phyloP scores from a whole-genome alignment of 345 rosid species.

The Triadica sebifera region DNA sequence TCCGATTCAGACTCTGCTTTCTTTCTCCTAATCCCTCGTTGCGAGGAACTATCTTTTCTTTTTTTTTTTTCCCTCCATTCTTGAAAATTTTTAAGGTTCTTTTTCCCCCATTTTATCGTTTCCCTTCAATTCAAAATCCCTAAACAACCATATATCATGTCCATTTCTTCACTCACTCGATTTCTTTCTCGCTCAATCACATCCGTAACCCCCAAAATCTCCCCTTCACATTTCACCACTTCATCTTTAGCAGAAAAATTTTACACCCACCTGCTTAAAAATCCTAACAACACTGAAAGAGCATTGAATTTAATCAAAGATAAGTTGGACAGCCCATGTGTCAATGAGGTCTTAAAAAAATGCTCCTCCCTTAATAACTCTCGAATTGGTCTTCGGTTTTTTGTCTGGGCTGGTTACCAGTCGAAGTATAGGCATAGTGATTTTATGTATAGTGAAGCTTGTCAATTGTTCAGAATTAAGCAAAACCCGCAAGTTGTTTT shows the following conservation, averaged over 20 bases:
- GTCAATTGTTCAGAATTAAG: constrained; percentile 51
- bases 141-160: constrained; percentile 2
- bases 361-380: constrained; percentile 37
- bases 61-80: no score
- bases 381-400: constrained; percentile 64
- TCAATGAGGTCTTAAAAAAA: constrained; percentile 53
- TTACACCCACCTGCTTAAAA: constrained; percentile 37
- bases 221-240: constrained; percentile 33
- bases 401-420: constrained; percentile 76
- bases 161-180: constrained; percentile 9
- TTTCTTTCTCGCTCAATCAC: constrained; percentile 24
- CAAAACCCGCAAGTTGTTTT: constrained; percentile 41
- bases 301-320: constrained; percentile 42
- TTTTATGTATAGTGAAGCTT: constrained; percentile 59
- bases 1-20: no score
- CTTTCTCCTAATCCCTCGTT: no score
- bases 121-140: background rate
- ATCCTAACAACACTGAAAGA: constrained; percentile 44
- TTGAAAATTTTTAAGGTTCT: background rate
- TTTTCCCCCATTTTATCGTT: background rate
- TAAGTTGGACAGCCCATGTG: constrained; percentile 49
- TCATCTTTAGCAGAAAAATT: constrained; percentile 44
- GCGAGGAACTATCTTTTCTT: no score
- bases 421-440: constrained; percentile 61
- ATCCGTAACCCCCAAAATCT: constrained; percentile 28